Evolutionary conservation across 1,139 yeast genomes (phyloP).

Genomic region (Yamadazyma sp.): DNA sequence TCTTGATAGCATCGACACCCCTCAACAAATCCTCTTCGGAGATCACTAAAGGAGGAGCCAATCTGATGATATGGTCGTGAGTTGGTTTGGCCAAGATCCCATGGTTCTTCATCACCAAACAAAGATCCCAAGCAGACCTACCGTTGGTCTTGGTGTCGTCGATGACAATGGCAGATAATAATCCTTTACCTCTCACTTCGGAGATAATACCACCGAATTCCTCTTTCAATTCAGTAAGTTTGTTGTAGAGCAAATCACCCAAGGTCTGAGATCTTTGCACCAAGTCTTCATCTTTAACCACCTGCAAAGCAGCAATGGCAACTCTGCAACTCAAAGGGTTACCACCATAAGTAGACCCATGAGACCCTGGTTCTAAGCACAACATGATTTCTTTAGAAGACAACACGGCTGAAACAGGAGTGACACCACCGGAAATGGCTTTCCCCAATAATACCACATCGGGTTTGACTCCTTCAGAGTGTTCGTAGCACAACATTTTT

Average conservation of each 20-base stretch:
- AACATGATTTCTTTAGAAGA: constrained; percentile 88
- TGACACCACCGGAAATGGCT: constrained; percentile 93
- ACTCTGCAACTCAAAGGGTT: constrained; percentile 94
- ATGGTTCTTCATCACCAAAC: constrained; percentile 81
- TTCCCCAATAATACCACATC: constrained; percentile 88
- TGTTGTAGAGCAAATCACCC: constrained; percentile 70
- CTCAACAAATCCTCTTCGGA: constrained; percentile 80
- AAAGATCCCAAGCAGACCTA: constrained; percentile 94
- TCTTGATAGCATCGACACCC: constrained; percentile 74
- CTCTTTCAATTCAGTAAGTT: constrained; percentile 60
- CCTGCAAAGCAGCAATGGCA: constrained; percentile 91
- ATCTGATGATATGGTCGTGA: constrained; percentile 90
- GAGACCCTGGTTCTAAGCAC: constrained; percentile 91
- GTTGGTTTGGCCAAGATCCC: constrained; percentile 97
- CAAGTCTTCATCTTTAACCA: constrained; percentile 82
- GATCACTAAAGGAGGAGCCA: constrained; percentile 94
- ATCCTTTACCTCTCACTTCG: constrained; percentile 92
- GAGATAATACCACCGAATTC: constrained; percentile 72
- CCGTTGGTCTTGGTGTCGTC: constrained; percentile 84
- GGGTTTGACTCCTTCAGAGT: constrained; percentile 75
- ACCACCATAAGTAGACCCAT: constrained; percentile 98
- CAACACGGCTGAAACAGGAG: constrained; percentile 89
- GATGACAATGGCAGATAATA: constrained; percentile 87
- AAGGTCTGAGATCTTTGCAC: constrained; percentile 74
- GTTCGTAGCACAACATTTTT: constrained; percentile 88